Evolutionary conservation across 106 monocot genomes (phyloP).

Genomic region (Apostasia ramifera): DNA sequence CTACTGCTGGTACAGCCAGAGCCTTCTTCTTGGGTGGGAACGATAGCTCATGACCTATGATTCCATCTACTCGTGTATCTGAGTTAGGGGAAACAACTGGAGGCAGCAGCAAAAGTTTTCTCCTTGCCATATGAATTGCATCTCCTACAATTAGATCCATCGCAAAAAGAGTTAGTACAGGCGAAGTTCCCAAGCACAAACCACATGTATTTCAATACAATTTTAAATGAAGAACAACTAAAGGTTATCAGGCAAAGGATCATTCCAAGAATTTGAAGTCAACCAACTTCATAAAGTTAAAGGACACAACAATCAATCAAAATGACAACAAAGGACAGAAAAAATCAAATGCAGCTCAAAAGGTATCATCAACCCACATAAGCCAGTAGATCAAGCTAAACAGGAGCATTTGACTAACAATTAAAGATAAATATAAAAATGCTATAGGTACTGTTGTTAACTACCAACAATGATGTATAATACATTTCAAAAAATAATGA

Average conservation of each 20-base stretch:
- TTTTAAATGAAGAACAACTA: neutral
- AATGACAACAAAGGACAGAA: neutral
- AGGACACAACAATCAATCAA: neutral
- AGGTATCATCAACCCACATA: too few relatives aligned
- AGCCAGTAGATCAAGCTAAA: too few relatives aligned
- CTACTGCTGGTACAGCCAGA: constrained; percentile 15
- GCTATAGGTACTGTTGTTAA: too few relatives aligned
- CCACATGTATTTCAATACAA: neutral
- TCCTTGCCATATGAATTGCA: neutral
- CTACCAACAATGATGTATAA: too few relatives aligned
- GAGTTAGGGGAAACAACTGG: neutral
- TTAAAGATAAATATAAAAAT: too few relatives aligned
- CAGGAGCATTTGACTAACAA: too few relatives aligned
- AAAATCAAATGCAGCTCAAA: too few relatives aligned
- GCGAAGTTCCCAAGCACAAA: neutral
- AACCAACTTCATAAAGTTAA: neutral
- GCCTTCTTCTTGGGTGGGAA: neutral
- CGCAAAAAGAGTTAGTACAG: neutral
- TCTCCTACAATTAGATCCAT: constrained; percentile 5
- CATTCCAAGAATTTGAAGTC: neutral
- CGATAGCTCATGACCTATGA: neutral
- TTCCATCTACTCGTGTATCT: constrained; percentile 1
- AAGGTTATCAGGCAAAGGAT: neutral
- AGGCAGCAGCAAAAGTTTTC: constrained; percentile 6
- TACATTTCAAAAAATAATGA: too few relatives aligned